Evolutionary conservation across 148 eudicot genomes (phyloP), one percentile per base, ranked within the genome.

Genomic region (Nepenthes mirabilis): DNA sequence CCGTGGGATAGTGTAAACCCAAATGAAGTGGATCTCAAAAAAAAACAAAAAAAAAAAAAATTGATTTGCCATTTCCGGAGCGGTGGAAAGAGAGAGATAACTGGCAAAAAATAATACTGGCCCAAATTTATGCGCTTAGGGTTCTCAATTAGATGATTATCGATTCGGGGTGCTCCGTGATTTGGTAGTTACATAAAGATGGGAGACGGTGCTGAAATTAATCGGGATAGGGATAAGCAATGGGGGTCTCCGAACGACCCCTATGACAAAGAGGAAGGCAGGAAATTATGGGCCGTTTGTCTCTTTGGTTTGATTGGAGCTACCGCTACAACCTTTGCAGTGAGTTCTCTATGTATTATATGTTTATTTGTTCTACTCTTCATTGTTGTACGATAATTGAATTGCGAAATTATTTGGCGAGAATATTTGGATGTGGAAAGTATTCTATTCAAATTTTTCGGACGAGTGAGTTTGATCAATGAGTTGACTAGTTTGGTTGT

Each of bases 301-400:
- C 13, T 88, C 47, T 85, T 83, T 66, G 87, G 90, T 34, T 57
- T 91, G 59, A 81, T 88, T 35, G 97, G 97, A 62, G 97, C 93
- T 50, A 79, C 88, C 58, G 86, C 70, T 1, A 83, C 95, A 23
- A 81, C 86, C 1, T 71, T 75, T 35, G 90, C 95, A 0, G 95
- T 91, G 73, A 67, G 84, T 71, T 36, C 11, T 58, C 52, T 3
- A 10, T n/a, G n/a, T 2, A 10, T 9, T 62, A 68, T 55, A 33
- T 12, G 53, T 48, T 5, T 56, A 50, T 3, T 65, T 37, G 9
- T 8, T 43, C 10, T 14, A 12, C 7, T 23, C 11, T 51, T 7
- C 8, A 64, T 56, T 47, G 1, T 33, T 52, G 1, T 10, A 36
- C 23, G 23, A 34, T 52, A 37, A 1, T 23, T 36, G 37, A 14